Evolutionary conservation across 1,139 yeast species (phyloP), one percentile per base, ranked within the genome.

Genomic region (Meyerozyma guilliermondii): DNA sequence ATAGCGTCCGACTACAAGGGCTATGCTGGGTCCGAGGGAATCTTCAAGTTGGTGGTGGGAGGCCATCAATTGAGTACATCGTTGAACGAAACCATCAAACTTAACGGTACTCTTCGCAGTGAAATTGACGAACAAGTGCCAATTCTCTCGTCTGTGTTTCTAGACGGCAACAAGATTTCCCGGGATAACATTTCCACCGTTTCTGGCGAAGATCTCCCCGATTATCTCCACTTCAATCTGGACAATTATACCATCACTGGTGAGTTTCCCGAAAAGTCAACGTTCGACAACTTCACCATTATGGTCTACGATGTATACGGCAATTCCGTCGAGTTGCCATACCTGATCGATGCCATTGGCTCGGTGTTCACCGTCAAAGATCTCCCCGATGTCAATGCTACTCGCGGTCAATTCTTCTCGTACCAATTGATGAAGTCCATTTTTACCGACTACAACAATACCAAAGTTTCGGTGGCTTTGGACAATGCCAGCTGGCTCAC

Each of bases 1-100:
- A 79, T 89, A 45, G 97, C 91, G 2, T 70, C 95, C 2, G 96
- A 91, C 55, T 78, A 80, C 54, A 65, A 65, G 24, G 96, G 95
- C 1, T 91, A 64, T 58, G 72, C 95, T 2, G 92, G 89, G 24
- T 83, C 81, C 3, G 80, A 74, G 50, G 82, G 87, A 1, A 65
- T 75, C 35, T 92, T 92, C 66, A 72, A 79, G 49, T 67, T 92
- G 36, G 69, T 84, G 14, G 85, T 92, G 36, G 98, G 98, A 31
- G 96, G 95, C 7, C 97, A 91, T 59, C 83, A 78, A 50, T 73
- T 94, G 50, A 76, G 88, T 39, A 84, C 95, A 10, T 68, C 76
- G 39, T 53, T 76, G 35, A 69, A 78, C 36, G 65, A 63, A 66
- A 58, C 80, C 1, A 66, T 81, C 40, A 63, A 72, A 35, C 63